Conservation (phyloP, 2,329 filamentous ascomycete genomes). For the Fusarium protoensiforme region DNA sequence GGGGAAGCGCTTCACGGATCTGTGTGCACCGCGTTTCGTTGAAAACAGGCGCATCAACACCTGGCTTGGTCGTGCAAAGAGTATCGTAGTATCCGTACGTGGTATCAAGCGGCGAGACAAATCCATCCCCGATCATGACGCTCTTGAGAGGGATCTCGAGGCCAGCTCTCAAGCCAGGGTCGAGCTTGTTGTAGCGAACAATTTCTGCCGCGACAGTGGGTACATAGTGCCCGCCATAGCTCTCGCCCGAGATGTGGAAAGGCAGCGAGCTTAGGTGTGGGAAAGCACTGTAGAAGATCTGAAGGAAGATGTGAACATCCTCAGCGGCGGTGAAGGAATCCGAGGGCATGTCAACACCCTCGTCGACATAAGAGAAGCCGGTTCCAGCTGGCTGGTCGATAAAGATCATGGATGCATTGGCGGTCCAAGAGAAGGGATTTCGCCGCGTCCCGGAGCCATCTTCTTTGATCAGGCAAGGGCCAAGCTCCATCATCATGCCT, state of each 20-base stretch:
- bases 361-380: conserved; percentile 37
- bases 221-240: conserved; percentile 37
- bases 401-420: conserved; percentile 37
- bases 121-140: conserved; percentile 34
- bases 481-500: conserved; percentile 33
- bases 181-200: conserved; percentile 27
- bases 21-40: conserved; percentile 28
- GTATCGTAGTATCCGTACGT: conserved; percentile 37
- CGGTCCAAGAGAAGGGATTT: conserved; percentile 34
- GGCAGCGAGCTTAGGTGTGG: conserved; percentile 1
- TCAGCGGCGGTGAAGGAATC: conserved; percentile 33
- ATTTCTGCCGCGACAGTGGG: conserved; percentile 36
- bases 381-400: conserved; percentile 35
- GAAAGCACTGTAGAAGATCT: conserved; percentile 29
- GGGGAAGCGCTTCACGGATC: conserved; percentile 29
- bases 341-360: conserved; percentile 12
- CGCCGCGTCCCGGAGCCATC: conserved; percentile 19
- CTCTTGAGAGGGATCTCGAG: conserved; percentile 21
- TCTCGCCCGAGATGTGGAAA: conserved; percentile 35
- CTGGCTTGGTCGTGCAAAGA: conserved; percentile 31
- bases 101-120: conserved; percentile 30
- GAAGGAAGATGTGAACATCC: conserved; percentile 32
- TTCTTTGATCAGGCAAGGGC: conserved; percentile 27
- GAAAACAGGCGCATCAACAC: conserved; percentile 21
- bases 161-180: conserved; percentile 4